Evolutionary conservation across 805 yeast species (phyloP), one percentile per base, ranked within the genome.

Genomic region (Suhomyces emberorum): DNA sequence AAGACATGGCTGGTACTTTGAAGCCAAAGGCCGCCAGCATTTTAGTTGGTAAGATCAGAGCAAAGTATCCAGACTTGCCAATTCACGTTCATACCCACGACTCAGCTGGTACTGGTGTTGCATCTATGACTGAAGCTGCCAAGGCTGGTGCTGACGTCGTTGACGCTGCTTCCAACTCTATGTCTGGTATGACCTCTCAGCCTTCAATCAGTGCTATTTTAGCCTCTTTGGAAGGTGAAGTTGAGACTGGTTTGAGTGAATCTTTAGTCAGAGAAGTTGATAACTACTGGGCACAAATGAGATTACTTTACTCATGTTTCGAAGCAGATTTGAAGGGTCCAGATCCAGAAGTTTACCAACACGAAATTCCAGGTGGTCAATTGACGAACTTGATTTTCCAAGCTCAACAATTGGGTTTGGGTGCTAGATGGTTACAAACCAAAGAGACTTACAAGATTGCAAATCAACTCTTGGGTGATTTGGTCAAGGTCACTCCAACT

Each of bases 301-400:
- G 99, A 71, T 74, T 93, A 60, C 71, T 93, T 49, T 93, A 93
- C 74, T 86, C 96, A 32, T 88, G 96, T 65, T 93, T 93, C 67
- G 98, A 88, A 69, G 97, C 98, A 38, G 97, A 93, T 59, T 78
- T 93, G 64, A 93, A 93, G 77, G 98, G 99, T 39, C 98, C 99
- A 42, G 99, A 93, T 69, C 98, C 99, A 53, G 98, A 93, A 67
- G 98, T 93, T 40, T 93, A 93, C 69, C 81, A 81, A 53, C 98
- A 93, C 70, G 99, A 93, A 76, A 93, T 93, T 51, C 99, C 99
- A 41, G 99, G 99, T 74, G 99, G 99, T 48, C 99, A 93, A 72
- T 80, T 93, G 66, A 93, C 99, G 46, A 93, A 93, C 75, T 74
- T 93, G 69, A 69, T 95, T 52, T 93, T 93, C 95, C 99, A 93